Evolutionary conservation across 129 eudicot genomes (phyloP), one percentile per base, ranked within the genome.

Genomic region (Tagetes erecta): DNA sequence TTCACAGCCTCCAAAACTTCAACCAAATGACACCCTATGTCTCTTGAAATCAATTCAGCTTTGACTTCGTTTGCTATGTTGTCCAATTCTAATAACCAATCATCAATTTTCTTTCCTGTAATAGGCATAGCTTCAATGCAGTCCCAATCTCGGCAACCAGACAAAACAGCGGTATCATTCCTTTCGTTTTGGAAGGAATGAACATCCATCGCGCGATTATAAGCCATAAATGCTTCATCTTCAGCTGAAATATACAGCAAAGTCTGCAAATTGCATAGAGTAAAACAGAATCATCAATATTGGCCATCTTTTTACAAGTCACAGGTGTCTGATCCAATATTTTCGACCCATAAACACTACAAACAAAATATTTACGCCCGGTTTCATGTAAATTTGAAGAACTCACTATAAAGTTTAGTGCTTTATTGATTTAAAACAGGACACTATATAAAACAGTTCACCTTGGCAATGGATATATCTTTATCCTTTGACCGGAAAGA

Each of bases 381-480:
- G 34, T 33, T 59, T 2, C 31, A 12, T 51, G 57, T 51, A 13
- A 51, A 3, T 5, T 4, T 51, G 11, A 53, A 34, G 20, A 3
- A 60, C 8, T 51, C 34, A 70, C 8, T 6, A 74, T 60, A 68
- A 74, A 44, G 45, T 68, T 70, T 39, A 0, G 51, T 44, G 62
- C 73, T 68, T 69, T 75, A 69, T 30, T 41, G 37, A 58, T 58
- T 40, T 44, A 67, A 66, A 60, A 60, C 72, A 68, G 55, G 73
- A 64, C 12, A 83, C 68, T 41, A 41, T 57, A 41, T 57, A 47
- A 75, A 62, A 58, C 68, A 65, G 53, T 63, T 58, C 78, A 93
- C 98, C 98, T 93, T 90, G 20, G 96, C 96, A 72, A 93, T 92
- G 70, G 98, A 90, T 80, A 93, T 80, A 77, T 93, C 92, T 75